These are phyloP conservation scores for Alectoria sarmentosa DNA, from an alignment of 495 filamentous ascomycete genomes.

Conservation along the genomic window DNA sequence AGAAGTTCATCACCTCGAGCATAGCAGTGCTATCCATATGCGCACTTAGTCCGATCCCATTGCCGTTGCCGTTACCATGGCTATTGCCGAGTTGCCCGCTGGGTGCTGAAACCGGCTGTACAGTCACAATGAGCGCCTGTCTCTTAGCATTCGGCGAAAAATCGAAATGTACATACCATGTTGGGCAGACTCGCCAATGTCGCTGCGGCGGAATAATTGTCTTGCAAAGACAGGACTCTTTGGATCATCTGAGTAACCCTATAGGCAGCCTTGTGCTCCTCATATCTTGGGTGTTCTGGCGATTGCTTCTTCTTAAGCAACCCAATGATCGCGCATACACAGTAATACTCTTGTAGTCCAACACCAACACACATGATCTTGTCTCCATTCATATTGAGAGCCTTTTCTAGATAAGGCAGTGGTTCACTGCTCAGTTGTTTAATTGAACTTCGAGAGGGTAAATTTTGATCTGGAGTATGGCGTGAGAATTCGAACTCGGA, in stretches of 20 bases:
- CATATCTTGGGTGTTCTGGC: background rate
- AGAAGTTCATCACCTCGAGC: conserved; percentile 3
- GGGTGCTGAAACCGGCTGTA: conserved; percentile 2
- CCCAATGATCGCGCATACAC: conserved; percentile 27
- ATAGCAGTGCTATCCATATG: background rate
- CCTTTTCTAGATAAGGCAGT: conserved; percentile 25
- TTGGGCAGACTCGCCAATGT: conserved; percentile 21
- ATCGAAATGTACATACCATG: conserved; percentile 4
- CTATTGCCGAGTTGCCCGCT: background rate
- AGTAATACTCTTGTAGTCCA: conserved; percentile 32
- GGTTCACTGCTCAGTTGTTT: conserved; percentile 10
- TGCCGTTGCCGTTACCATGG: background rate
- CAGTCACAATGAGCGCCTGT: background rate
- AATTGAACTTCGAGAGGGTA: conserved; percentile 9
- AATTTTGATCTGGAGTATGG: background rate
- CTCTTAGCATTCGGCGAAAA: background rate
- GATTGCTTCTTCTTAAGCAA: conserved; percentile 13
- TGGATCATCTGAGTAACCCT: conserved; percentile 11
- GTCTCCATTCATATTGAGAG: conserved; percentile 29
- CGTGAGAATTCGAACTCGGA: too few relatives aligned
- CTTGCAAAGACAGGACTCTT: conserved; percentile 9
- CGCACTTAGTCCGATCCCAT: background rate
- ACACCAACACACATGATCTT: conserved; percentile 29
- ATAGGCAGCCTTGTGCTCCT: conserved; percentile 7
- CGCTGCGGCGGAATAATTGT: conserved; percentile 21